These are phyloP conservation scores for Asterochloris erici DNA, from an alignment of 139 green algal genomes.

Conservation along the genomic window DNA sequence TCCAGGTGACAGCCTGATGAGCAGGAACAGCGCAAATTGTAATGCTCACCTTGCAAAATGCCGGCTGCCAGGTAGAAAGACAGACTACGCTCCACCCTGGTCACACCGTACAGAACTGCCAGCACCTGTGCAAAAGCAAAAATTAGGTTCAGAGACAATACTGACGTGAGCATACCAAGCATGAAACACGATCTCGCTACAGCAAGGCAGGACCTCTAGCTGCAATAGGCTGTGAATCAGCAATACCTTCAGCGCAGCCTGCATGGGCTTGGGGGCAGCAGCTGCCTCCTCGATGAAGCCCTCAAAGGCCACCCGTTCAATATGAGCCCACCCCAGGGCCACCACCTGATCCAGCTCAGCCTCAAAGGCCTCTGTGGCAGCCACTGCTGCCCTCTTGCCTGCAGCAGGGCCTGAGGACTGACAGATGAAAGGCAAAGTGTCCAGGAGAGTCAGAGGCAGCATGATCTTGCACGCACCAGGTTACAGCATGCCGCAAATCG, in stretches of 20 bases:
- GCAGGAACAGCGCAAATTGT: background rate
- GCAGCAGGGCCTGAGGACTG: background rate
- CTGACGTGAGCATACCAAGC: no score
- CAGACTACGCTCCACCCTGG: conserved; percentile 43
- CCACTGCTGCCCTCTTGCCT: background rate
- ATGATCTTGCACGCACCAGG: no score
- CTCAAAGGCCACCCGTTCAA: conserved; percentile 54
- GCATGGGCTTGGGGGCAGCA: background rate
- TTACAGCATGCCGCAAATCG: no score
- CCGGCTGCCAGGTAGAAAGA: conserved; percentile 48
- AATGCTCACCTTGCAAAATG: conserved; percentile 15
- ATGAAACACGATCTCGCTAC: no score
- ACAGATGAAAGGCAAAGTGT: no score
- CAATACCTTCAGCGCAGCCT: background rate
- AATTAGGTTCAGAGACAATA: background rate
- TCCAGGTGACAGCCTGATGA: background rate
- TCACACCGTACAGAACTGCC: conserved; percentile 55
- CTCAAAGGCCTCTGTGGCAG: conserved; percentile 49
- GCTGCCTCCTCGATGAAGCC: conserved; percentile 39
- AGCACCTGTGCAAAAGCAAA: conserved; percentile 21
- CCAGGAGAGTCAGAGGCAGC: no score
- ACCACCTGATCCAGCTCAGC: conserved; percentile 64
- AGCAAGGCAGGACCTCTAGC: no score
- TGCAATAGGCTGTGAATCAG: background rate
- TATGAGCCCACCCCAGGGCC: conserved; percentile 70